Evolutionary conservation across 1,284 basidiomycete genomes (phyloP), one percentile per base, ranked within the genome.

Genomic region (Cryptococcus sp.): DNA sequence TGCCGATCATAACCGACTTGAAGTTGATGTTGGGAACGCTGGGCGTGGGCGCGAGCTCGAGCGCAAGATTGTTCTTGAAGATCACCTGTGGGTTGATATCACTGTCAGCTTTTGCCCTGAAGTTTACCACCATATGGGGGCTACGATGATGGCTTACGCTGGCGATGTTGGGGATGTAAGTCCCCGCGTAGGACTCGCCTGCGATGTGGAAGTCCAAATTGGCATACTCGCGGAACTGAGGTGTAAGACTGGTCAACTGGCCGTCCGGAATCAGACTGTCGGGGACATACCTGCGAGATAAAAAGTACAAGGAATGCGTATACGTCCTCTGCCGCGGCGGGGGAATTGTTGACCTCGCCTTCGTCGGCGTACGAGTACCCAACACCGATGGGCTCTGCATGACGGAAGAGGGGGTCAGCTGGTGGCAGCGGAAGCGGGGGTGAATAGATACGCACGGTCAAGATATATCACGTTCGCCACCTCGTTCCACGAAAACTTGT

Each of bases 301-400:
- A 96, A 96, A 44, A 96, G 83, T 68, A 91, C 81, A 50, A 95
- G 80, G 83, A 96, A 95, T 1, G 88, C 89, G 67, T 91, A 91
- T 21, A 95, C 89, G 64, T 96, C 92, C 71, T 80, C 78, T 48
- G 82, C 82, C 8, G 81, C 80, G 18, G 78, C 79, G 37, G 79
- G 80, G 28, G 81, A 80, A 66, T 78, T 82, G 72, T 80, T 78
- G 57, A 96, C 88, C 3, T 80, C 81, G 2, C 84, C 85, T 18
- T 84, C 83, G 46, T 81, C 80, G 13, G 86, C 83, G 74, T 93
- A 95, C 0, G 90, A 93, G 78, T 84, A 95, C 46, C 93, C 93
- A 33, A 95, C 92, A 57, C 87, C 84, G 66, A 92, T 82, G 11
- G 91, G 91, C 69, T 94, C 68, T 70, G 52, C n/a, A 24, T 60